These are phyloP conservation scores for Clavaria fumosa DNA, from an alignment of 768 basidiomycete genomes.

Conservation along the genomic window DNA sequence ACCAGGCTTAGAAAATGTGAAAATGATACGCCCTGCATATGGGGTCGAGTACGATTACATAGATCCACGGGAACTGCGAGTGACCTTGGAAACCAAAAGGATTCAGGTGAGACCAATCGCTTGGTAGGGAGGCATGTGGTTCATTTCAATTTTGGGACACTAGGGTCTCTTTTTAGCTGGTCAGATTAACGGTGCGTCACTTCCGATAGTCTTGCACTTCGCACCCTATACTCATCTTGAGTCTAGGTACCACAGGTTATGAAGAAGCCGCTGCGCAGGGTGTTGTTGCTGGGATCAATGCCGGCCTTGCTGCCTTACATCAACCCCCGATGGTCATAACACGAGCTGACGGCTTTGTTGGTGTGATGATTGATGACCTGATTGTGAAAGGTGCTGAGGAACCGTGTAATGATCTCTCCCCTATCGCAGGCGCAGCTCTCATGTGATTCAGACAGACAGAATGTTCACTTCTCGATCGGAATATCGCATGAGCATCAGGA, in stretches of 20 bases:
- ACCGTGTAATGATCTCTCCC: slow-evolving; percentile 40
- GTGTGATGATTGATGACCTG: slow-evolving; percentile 88
- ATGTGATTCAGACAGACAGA: slow-evolving; percentile 38
- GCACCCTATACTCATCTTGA: background rate
- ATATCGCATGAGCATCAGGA: slow-evolving; percentile 75
- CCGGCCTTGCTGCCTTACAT: slow-evolving; percentile 49
- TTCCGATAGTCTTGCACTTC: background rate
- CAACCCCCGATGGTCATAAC: slow-evolving; percentile 47
- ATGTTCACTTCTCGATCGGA: slow-evolving; percentile 92
- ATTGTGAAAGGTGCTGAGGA: slow-evolving; percentile 82
- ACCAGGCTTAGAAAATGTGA: slow-evolving; percentile 69
- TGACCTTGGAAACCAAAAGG: slow-evolving; percentile 74
- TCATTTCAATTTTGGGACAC: background rate
- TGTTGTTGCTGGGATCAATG: slow-evolving; percentile 76
- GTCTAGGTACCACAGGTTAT: slow-evolving; percentile 73
- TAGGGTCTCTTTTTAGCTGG: slow-evolving; percentile 80
- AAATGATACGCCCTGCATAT: slow-evolving; percentile 75
- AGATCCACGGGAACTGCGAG: slow-evolving; percentile 72
- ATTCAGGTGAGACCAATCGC: slow-evolving; percentile 33
- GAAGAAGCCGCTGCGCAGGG: slow-evolving; percentile 92
- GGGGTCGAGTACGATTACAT: slow-evolving; percentile 90
- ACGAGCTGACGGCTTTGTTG: slow-evolving; percentile 76
- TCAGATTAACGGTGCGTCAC: slow-evolving; percentile 63
- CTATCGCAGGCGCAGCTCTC: background rate
- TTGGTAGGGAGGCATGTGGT: background rate